Percentiles rank a stretch among this genome's conserved stretches.
These are phyloP conservation scores for Eucalyptus tenuipes DNA, from an alignment of 345 rosid species.

Conservation along the genomic window DNA sequence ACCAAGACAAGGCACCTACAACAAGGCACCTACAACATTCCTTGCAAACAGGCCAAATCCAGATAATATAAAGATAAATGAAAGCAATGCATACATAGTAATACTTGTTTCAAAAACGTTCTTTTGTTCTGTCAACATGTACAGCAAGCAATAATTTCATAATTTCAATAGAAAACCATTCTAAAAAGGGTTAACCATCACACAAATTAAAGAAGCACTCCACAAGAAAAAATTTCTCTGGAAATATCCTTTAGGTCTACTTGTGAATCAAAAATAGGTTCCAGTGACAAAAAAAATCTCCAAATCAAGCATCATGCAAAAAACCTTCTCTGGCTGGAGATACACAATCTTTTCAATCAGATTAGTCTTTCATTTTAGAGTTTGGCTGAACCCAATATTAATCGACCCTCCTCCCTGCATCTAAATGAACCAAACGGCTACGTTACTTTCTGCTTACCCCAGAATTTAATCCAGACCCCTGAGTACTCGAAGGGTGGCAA, in stretches of 20 bases:
- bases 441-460: slow-evolving; percentile 13
- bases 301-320: background rate
- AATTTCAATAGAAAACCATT: background rate
- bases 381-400: background rate
- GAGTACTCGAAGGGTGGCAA: slow-evolving; percentile 20
- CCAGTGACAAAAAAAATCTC: background rate
- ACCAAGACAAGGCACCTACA: background rate
- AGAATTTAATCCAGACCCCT: slow-evolving; percentile 29
- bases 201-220: background rate
- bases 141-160: background rate
- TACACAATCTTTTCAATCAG: background rate
- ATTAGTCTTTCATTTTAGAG: background rate
- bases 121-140: background rate
- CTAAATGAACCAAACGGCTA: background rate
- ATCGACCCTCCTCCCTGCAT: background rate
- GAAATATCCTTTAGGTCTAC: background rate
- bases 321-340: background rate
- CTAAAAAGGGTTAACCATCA: background rate
- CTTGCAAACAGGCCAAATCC: background rate
- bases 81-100: background rate
- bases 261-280: background rate
- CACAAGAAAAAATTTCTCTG: background rate
- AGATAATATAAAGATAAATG: background rate
- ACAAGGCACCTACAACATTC: background rate
- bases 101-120: background rate